Conservation (phyloP, 305 asterid genomes). For the Solanum hybrid region DNA sequence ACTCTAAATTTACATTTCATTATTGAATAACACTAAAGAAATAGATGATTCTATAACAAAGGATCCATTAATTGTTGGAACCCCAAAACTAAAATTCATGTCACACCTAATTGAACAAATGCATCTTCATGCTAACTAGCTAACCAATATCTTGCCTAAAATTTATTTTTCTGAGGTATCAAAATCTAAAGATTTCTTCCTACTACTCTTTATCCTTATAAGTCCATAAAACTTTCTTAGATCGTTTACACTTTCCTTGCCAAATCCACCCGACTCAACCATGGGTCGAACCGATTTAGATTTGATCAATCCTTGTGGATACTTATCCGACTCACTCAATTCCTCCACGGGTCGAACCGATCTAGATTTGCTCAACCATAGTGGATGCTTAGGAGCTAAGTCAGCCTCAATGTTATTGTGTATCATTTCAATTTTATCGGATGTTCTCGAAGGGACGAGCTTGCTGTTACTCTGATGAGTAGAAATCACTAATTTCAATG, state of each 20-base stretch:
- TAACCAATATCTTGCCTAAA: slow-evolving; percentile 5
- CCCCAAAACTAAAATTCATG: neutral
- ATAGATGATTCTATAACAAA: neutral
- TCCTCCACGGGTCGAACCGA: slow-evolving; percentile 39
- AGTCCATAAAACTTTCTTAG: slow-evolving; percentile 60
- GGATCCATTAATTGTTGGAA: neutral
- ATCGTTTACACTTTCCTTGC: slow-evolving; percentile 53
- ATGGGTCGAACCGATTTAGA: neutral
- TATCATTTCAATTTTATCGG: neutral
- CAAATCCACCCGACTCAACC: neutral
- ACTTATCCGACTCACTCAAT: slow-evolving; percentile 21
- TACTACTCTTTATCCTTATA: slow-evolving; percentile 47
- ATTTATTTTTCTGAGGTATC: slow-evolving; percentile 35
- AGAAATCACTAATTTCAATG: slow-evolving; percentile 60
- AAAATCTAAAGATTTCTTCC: slow-evolving; percentile 47
- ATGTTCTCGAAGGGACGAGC: neutral
- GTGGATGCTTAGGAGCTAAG: slow-evolving; percentile 27
- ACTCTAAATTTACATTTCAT: neutral
- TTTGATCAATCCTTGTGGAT: neutral
- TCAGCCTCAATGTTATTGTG: slow-evolving; percentile 2
- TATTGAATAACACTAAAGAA: neutral
- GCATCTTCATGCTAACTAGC: neutral
- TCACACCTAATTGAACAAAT: neutral
- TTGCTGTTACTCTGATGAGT: slow-evolving; percentile 44
- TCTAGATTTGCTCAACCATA: slow-evolving; percentile 31